Percentiles rank a stretch among this genome's conserved stretches.
These are phyloP conservation scores for Salix udensis DNA, from an alignment of 345 rosid species.

Conservation along the genomic window DNA sequence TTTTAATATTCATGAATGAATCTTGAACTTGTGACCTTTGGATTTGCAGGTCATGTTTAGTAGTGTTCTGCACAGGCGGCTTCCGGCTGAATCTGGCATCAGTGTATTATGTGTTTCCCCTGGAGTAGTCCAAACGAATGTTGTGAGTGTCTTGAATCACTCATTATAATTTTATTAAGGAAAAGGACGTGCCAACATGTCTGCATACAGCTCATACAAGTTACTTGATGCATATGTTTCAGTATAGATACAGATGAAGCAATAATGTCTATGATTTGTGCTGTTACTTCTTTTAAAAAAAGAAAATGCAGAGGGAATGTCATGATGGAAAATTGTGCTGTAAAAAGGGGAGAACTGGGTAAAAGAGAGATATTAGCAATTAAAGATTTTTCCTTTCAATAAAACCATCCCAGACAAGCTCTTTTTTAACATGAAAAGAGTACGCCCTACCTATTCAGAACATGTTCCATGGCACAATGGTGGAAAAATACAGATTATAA, in stretches of 20 bases:
- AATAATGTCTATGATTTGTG: neutral
- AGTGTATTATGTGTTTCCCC: constrained; percentile 81
- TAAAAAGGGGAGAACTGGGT: neutral
- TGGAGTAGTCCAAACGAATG: constrained; percentile 86
- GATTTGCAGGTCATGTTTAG: constrained; percentile 91
- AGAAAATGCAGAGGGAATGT: neutral
- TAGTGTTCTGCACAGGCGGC: constrained; percentile 69
- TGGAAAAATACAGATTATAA: too few relatives aligned
- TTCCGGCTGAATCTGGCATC: constrained; percentile 92
- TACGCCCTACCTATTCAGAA: neutral
- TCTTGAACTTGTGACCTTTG: constrained; percentile 5
- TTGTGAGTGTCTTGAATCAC: constrained; percentile 56
- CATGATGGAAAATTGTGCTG: neutral
- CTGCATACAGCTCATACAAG: neutral
- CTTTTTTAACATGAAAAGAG: neutral
- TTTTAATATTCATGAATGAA: neutral
- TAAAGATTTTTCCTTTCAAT: neutral
- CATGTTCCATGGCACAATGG: neutral
- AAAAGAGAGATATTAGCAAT: neutral
- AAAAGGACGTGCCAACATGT: neutral
- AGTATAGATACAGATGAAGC: neutral
- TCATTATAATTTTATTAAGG: constrained; percentile 9
- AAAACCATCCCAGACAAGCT: neutral
- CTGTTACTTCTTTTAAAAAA: neutral
- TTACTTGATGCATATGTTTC: neutral